phyloP scores from a whole-genome alignment of 345 rosid species.

The Hypericum perforatum region DNA sequence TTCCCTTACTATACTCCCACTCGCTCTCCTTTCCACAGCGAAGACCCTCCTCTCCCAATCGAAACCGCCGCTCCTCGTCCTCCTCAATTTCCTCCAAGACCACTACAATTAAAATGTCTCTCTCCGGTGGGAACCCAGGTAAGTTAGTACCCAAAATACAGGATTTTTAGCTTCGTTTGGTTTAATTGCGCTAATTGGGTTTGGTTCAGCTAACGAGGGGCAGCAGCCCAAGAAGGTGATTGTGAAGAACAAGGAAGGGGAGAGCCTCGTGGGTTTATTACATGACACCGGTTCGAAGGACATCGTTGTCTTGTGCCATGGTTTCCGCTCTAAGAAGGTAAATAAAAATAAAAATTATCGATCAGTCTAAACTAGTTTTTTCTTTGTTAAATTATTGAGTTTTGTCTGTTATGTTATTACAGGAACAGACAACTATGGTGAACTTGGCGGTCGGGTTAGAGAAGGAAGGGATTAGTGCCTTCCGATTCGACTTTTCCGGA shows the following conservation, averaged over 20 bases:
- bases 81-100: too few species aligned
- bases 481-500: slow-evolving; percentile 26
- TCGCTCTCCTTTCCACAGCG: too few species aligned
- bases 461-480: slow-evolving; percentile 22
- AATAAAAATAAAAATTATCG: too few species aligned
- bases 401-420: background rate
- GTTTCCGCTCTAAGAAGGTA: slow-evolving; percentile 18
- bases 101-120: too few species aligned
- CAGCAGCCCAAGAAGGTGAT: slow-evolving; percentile 14
- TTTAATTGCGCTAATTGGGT: slow-evolving; percentile 15
- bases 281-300: slow-evolving; percentile 24
- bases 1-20: too few species aligned
- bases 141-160: too few species aligned
- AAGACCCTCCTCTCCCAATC: too few species aligned
- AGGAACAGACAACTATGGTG: slow-evolving; percentile 12
- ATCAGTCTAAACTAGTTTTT: too few species aligned
- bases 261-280: background rate
- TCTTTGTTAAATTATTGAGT: too few species aligned
- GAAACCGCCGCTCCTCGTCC: too few species aligned
- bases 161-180: background rate
- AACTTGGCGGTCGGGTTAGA: slow-evolving; percentile 18
- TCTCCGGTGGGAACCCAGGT: too few species aligned
- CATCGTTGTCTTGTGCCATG: slow-evolving; percentile 20
- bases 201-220: too few species aligned
- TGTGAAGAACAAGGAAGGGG: slow-evolving; percentile 4